Evolutionary conservation across 495 filamentous ascomycete species (phyloP).

Genomic region (Ramalina peruviana): DNA sequence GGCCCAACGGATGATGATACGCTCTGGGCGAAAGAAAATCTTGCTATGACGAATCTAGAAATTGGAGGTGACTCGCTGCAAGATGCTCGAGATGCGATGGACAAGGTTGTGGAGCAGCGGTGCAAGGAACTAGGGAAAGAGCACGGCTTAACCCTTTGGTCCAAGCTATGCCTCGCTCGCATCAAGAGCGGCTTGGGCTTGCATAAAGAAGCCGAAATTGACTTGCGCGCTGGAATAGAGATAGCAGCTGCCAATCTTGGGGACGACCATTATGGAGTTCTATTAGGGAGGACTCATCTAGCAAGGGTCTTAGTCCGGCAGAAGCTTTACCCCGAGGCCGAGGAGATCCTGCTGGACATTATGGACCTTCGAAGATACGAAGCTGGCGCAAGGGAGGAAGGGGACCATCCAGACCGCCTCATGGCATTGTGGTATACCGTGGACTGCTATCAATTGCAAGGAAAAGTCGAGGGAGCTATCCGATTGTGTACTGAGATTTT

Average conservation of each 20-base stretch:
- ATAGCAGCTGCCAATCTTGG: slow-evolving; percentile 13
- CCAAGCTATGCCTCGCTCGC: slow-evolving; percentile 13
- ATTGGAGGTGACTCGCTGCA: slow-evolving; percentile 7
- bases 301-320: not conserved
- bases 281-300: slow-evolving; percentile 9
- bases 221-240: slow-evolving; percentile 7
- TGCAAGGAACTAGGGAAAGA: slow-evolving; percentile 15
- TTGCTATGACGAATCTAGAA: slow-evolving; percentile 13
- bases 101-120: slow-evolving; percentile 10
- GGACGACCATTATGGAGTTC: slow-evolving; percentile 11
- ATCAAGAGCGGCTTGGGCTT: slow-evolving; percentile 13
- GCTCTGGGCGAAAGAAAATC: slow-evolving; percentile 18
- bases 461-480: not conserved
- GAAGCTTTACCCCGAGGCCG: not conserved
- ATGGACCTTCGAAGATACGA: not conserved
- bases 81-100: slow-evolving; percentile 7
- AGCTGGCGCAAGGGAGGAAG: not conserved
- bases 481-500: not conserved
- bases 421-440: not conserved
- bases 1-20: slow-evolving; percentile 21
- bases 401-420: not conserved
- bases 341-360: not conserved
- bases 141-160: slow-evolving; percentile 18
- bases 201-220: slow-evolving; percentile 6
- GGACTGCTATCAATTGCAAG: not conserved